Base-by-base conservation (phyloP, 805 yeast species). In the Pichia membranifaciens region DNA sequence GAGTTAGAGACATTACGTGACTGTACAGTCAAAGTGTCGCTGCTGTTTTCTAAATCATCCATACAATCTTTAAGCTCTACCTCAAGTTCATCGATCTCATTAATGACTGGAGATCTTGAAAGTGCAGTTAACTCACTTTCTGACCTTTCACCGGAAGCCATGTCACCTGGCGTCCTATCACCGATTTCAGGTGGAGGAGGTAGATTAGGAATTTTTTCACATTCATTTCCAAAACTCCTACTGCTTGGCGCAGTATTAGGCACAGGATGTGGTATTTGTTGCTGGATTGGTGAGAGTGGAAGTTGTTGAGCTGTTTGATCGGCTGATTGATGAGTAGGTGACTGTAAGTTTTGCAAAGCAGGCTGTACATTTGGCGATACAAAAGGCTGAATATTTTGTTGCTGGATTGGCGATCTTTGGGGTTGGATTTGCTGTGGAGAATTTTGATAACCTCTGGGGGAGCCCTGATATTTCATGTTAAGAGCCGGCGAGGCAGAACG, bases 251-350 rank as follows among this genome's bases (percentile, higher is more conserved):
- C n/a, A n/a, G n/a, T n/a, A n/a, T n/a, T n/a, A n/a, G n/a, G n/a
- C n/a, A n/a, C n/a, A n/a, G n/a, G n/a, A n/a, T n/a, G n/a, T n/a
- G n/a, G n/a, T n/a, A n/a, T n/a, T n/a, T 7, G 29, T 25, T 25
- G 49, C 32, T 38, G 43, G 20, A 12, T 34, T 16, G 37, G 41
- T 17, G 47, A 34, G 34, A 18, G 43, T 33, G 23, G 41, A 9
- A 15, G 31, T 10, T 25, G 29, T 10, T 7, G 36, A 32, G 31
- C 42, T 21, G 8, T n/a, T n/a, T n/a, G n/a, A n/a, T n/a, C n/a
- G n/a, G n/a, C n/a, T n/a, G n/a, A n/a, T n/a, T n/a, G n/a, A n/a
- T n/a, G n/a, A n/a, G n/a, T n/a, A n/a, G n/a, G n/a, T n/a, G n/a
- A n/a, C n/a, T n/a, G n/a, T n/a, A n/a, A n/a, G n/a, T n/a, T n/a